A percentile compares a stretch with the other conserved stretches of the same genome.
Evolutionary conservation across 352 stramenopile genomes (phyloP).

Genomic region (Elongisporangium prolatum): DNA sequence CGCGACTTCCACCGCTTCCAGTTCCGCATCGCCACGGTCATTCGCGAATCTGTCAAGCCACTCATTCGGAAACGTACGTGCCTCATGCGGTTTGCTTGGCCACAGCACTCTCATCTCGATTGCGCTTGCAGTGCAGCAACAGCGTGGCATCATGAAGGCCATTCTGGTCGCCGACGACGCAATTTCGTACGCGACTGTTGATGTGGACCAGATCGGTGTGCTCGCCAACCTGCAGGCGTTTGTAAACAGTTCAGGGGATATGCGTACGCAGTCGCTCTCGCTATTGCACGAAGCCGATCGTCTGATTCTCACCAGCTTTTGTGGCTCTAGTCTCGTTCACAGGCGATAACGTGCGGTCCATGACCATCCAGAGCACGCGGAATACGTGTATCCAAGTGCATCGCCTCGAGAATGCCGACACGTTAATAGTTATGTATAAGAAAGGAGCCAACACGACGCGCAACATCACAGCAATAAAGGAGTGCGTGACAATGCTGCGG

Average conservation of each 20-base stretch:
- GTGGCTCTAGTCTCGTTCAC: constrained; percentile 67
- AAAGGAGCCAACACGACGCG: constrained; percentile 59
- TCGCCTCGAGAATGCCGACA: constrained; percentile 70
- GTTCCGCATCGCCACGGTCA: constrained; percentile 74
- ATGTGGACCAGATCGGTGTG: constrained; percentile 89
- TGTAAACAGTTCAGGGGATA: constrained; percentile 80
- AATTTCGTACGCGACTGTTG: constrained; percentile 75
- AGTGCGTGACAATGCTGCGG: constrained; percentile 72
- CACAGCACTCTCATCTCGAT: neutral
- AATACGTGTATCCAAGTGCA: constrained; percentile 87
- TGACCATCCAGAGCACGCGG: constrained; percentile 84
- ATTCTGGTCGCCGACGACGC: constrained; percentile 86
- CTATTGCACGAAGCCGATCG: neutral
- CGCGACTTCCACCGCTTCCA: constrained; percentile 91
- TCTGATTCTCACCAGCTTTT: too few species aligned
- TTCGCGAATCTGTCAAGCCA: constrained; percentile 80
- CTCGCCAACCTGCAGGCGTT: constrained; percentile 88
- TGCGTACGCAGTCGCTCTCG: constrained; percentile 43
- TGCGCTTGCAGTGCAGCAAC: constrained; percentile 68
- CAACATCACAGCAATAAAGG: constrained; percentile 75
- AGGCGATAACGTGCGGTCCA: constrained; percentile 69
- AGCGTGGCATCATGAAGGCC: constrained; percentile 84
- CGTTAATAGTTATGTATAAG: constrained; percentile 86
- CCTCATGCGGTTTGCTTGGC: neutral
- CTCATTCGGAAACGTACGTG: constrained; percentile 78